A percentile compares a stretch with the other conserved stretches of the same genome.
phyloP scores from a whole-genome alignment of 2,329 filamentous ascomycete genomes.

The Aspergillus spinulosporus region DNA sequence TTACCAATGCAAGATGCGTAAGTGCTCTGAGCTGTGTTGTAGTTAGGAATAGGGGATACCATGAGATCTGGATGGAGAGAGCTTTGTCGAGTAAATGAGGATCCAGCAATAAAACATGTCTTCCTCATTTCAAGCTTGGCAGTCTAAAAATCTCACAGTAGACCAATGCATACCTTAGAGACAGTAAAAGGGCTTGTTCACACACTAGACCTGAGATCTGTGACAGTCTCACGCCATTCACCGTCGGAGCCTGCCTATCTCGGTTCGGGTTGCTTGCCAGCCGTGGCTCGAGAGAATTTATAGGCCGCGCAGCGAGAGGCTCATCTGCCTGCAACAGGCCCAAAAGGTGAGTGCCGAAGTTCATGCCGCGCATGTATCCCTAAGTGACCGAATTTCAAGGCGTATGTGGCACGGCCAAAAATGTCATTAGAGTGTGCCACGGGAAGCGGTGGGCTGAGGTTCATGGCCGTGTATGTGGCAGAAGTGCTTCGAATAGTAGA shows the following conservation, averaged over 20 bases:
- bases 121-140: no score
- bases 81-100: no score
- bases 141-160: no score
- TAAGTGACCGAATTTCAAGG: constrained; percentile 15
- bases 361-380: neutral
- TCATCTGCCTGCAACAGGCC: constrained; percentile 3
- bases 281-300: neutral
- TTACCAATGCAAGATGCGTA: neutral
- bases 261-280: neutral
- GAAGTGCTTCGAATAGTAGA: neutral
- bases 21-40: neutral
- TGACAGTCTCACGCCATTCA: no score
- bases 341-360: neutral
- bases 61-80: no score
- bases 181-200: no score
- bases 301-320: neutral
- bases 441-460: neutral
- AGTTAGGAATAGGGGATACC: neutral
- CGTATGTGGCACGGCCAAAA: no score
- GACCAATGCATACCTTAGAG: no score
- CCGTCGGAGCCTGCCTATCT: neutral
- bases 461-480: neutral
- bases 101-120: no score
- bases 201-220: no score
- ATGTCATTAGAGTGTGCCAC: no score